Conservation (phyloP, 495 filamentous ascomycete genomes). For the Aspergillus sclerotioniger region DNA sequence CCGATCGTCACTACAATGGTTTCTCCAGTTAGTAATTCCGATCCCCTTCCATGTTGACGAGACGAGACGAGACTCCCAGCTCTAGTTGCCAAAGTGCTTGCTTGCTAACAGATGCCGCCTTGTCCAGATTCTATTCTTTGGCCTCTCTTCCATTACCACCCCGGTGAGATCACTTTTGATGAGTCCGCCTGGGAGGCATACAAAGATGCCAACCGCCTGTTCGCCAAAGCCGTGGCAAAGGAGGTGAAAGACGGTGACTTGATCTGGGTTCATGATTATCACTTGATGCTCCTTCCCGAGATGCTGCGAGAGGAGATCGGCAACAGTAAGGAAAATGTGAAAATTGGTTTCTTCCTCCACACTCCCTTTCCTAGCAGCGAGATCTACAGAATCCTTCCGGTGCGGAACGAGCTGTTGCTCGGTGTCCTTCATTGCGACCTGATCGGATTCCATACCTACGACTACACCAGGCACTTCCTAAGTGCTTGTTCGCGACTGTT, state of each 20-base stretch:
- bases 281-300: conserved; percentile 90
- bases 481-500: conserved; percentile 89
- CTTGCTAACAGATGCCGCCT: conserved; percentile 17
- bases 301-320: conserved; percentile 89
- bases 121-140: conserved; percentile 86
- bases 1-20: conserved; percentile 81
- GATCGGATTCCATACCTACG: conserved; percentile 95
- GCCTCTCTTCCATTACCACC: conserved; percentile 98
- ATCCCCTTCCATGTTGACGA: neutral
- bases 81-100: neutral
- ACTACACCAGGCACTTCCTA: conserved; percentile 92
- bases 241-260: conserved; percentile 87
- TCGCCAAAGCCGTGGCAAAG: conserved; percentile 76
- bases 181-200: conserved; percentile 93
- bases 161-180: conserved; percentile 95
- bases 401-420: conserved; percentile 80
- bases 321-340: conserved; percentile 74
- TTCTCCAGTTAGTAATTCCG: conserved; percentile 67
- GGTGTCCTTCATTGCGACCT: conserved; percentile 90
- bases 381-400: conserved; percentile 92
- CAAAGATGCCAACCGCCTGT: conserved; percentile 81
- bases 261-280: conserved; percentile 98
- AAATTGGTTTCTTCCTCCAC: conserved; percentile 96
- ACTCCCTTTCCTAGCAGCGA: conserved; percentile 97
- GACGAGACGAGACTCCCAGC: neutral